These are phyloP conservation scores for Plasmodium sp. DNA, from an alignment of 169 alveolate genomes.

Conservation along the genomic window DNA sequence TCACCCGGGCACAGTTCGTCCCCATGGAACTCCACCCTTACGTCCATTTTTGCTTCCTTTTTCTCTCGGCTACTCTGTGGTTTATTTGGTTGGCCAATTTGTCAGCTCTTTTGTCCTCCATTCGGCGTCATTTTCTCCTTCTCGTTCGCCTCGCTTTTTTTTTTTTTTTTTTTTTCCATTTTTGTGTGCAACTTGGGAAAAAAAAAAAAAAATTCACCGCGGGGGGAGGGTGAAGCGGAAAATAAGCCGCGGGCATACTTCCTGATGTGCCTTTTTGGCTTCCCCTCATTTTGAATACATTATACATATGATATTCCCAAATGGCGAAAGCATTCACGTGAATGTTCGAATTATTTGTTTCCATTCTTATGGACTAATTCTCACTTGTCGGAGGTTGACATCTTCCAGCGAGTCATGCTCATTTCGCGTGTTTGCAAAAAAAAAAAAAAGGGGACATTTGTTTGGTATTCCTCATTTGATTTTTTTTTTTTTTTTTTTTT, in stretches of 20 bases:
- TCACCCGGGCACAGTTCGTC: neutral
- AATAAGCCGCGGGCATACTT: neutral
- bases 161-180: neutral
- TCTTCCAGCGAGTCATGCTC: neutral
- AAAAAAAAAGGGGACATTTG: neutral
- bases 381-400: neutral
- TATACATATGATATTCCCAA: neutral
- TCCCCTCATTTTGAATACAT: neutral
- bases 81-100: neutral
- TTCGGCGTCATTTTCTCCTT: neutral
- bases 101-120: neutral
- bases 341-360: neutral
- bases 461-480: neutral
- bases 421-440: constrained; percentile 8
- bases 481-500: neutral
- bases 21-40: neutral
- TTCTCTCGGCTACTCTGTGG: neutral
- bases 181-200: no score
- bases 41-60: neutral
- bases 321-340: neutral
- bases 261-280: neutral
- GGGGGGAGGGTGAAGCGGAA: neutral
- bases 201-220: neutral
- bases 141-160: neutral
- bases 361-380: neutral